Base-by-base conservation (phyloP, 1,284 basidiomycete species). In the Xerocomus nothofagi region DNA sequence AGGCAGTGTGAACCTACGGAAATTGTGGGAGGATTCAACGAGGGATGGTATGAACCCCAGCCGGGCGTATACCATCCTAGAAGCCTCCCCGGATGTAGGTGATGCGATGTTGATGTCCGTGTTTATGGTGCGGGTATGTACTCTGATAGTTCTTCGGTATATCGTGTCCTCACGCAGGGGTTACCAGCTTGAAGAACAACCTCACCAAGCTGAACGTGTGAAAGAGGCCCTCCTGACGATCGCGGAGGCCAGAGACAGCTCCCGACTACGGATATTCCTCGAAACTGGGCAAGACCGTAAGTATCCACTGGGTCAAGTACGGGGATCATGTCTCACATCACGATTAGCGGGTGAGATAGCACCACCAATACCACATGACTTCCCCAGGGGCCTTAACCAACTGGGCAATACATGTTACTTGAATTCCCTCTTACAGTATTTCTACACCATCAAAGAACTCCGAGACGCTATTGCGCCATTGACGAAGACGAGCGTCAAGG, bases 341-440 rank as follows among this genome's bases (percentile, higher is more conserved):
- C n/a, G 17, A 40, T 40, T 50, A 90, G 88, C 86, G 51, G 88
- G 86, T 14, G 84, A 86, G 41, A 64, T 80, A 10, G 62, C 70
- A 29, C 64, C 71, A 5, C 71, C 75, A 24, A 79, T 73, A 5
- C 75, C 79, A 32, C 72, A 74, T 2, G 88, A 92, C 53, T 75
- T 86, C 60, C 93, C 93, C 14, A 80, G 92, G 46, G 93, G 93
- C 2, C 77, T 95, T 29, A 91, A 94, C 64, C 94, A 96, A 65
- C 82, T 97, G 29, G 93, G 93, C 45, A 97, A 97, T 63, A 95
- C 92, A 0, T 95, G 92, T 65, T 96, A 95, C 67, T 77, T 96
- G 47, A 95, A 95, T 66, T 94, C 91, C 17, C 55, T 48, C 40
- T 53, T 53, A 38, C 68, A 95, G 83, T 97, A 97, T 69, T 94